Evolutionary conservation across 2,329 filamentous ascomycete genomes (phyloP).

Genomic region (Gaeumannomyces sp.): DNA sequence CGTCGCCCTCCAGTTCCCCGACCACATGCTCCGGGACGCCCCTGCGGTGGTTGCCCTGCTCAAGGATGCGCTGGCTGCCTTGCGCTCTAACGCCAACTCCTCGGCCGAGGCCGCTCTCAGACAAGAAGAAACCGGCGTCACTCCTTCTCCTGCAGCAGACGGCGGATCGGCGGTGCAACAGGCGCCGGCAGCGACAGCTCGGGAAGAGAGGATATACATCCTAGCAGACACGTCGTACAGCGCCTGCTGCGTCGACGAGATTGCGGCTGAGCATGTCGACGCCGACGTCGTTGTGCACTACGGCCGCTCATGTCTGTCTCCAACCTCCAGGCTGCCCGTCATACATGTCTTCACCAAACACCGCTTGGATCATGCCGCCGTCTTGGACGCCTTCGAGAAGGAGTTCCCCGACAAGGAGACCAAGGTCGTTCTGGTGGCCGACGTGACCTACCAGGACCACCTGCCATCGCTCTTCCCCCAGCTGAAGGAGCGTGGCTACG

Average conservation of each 20-base stretch:
- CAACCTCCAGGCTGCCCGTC: slow-evolving; percentile 79
- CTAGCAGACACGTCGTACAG: slow-evolving; percentile 95
- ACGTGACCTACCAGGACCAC: slow-evolving; percentile 79
- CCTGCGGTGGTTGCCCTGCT: slow-evolving; percentile 70
- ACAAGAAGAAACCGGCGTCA: neutral
- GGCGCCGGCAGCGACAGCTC: no score
- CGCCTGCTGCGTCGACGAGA: slow-evolving; percentile 93
- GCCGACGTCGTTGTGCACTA: slow-evolving; percentile 94
- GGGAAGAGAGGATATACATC: slow-evolving; percentile 61
- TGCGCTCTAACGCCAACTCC: slow-evolving; percentile 8
- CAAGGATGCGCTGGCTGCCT: slow-evolving; percentile 24
- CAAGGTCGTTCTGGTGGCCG: slow-evolving; percentile 76
- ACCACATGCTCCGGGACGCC: slow-evolving; percentile 83
- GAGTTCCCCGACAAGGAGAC: slow-evolving; percentile 63
- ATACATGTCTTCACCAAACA: slow-evolving; percentile 84
- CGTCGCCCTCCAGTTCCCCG: slow-evolving; percentile 91
- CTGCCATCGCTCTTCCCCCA: slow-evolving; percentile 49
- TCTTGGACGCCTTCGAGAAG: slow-evolving; percentile 54
- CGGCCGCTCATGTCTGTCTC: slow-evolving; percentile 84
- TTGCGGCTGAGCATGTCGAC: slow-evolving; percentile 87
- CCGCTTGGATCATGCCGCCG: slow-evolving; percentile 54
- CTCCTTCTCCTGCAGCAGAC: slow-evolving; percentile 4
- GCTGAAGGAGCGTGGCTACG: slow-evolving; percentile 62
- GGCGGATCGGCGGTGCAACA: no score
- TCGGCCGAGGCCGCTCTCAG: neutral